phyloP scores from a whole-genome alignment of 805 yeast genomes.

The Scheffersomyces stipitis region DNA sequence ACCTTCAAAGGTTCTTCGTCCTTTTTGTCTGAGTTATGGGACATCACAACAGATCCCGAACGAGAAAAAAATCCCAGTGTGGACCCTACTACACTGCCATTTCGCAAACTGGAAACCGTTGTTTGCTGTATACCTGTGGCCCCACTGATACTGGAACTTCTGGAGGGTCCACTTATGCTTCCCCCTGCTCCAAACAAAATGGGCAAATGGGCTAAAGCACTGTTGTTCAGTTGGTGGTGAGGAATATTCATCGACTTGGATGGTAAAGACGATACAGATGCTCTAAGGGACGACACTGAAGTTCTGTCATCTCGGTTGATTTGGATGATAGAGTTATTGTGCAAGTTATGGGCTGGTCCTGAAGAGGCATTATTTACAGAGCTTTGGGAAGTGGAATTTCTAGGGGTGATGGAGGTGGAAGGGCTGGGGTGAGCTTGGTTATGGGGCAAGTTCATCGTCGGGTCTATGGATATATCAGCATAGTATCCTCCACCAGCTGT shows the following conservation, averaged over 20 bases:
- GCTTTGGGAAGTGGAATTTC: constrained; percentile 26
- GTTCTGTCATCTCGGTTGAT: constrained; percentile 40
- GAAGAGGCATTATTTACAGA: constrained; percentile 1
- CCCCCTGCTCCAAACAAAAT: constrained; percentile 39
- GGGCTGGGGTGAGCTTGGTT: constrained; percentile 36
- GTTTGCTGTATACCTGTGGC: constrained; percentile 33
- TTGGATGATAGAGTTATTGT: constrained; percentile 42
- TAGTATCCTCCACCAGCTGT: constrained; percentile 42
- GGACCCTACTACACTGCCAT: constrained; percentile 36
- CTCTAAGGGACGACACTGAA: constrained; percentile 33
- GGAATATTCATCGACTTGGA: constrained; percentile 48
- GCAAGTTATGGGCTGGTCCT: constrained; percentile 12
- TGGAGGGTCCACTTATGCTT: constrained; percentile 41
- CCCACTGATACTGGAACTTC: constrained; percentile 37
- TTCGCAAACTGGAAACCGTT: constrained; percentile 39
- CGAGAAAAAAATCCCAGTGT: constrained; percentile 33
- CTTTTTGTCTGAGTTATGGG: constrained; percentile 28
- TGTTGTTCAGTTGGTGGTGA: constrained; percentile 41
- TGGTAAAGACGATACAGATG: constrained; percentile 42
- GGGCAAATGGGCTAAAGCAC: constrained; percentile 43
- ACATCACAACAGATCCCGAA: constrained; percentile 39
- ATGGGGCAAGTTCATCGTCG: constrained; percentile 47
- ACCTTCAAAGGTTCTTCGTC: constrained; percentile 21
- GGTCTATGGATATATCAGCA: constrained; percentile 44
- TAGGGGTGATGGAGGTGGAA: constrained; percentile 24